These are phyloP conservation scores for Trichophyton simii DNA, from an alignment of 2,329 filamentous ascomycete species.

Conservation along the genomic window DNA sequence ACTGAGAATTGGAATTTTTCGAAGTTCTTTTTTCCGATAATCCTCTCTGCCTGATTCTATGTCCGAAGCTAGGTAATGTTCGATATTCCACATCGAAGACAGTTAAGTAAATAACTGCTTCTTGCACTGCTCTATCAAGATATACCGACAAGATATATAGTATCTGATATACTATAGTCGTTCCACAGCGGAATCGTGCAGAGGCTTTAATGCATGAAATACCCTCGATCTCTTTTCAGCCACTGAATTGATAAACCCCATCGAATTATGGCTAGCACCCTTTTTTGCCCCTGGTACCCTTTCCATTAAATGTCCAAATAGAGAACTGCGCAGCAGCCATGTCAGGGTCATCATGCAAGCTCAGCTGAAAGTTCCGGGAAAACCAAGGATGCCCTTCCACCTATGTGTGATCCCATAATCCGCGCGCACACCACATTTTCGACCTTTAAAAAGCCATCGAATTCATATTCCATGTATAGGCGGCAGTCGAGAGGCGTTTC, in stretches of 20 bases:
- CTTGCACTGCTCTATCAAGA: conserved; percentile 54
- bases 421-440: not conserved
- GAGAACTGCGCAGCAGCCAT: not conserved
- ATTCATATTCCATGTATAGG: not conserved
- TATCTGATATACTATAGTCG: conserved; percentile 38
- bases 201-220: conserved; percentile 9
- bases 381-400: not conserved
- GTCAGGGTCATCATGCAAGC: not conserved
- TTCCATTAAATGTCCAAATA: conserved; percentile 2
- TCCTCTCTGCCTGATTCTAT: conserved; percentile 50
- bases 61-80: conserved; percentile 55
- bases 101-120: conserved; percentile 33
- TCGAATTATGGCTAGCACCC: conserved; percentile 3
- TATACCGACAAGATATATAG: conserved; percentile 57
- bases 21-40: conserved; percentile 22
- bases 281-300: conserved; percentile 3
- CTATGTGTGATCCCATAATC: not conserved
- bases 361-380: not conserved
- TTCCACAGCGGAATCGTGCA: conserved; percentile 25
- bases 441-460: not conserved
- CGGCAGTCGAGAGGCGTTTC: not conserved
- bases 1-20: conserved; percentile 24
- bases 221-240: conserved; percentile 1
- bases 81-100: conserved; percentile 27
- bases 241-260: conserved; percentile 3